Evolutionary conservation across 225 moss, liverwort and hornwort species (phyloP), one percentile per base, ranked within the genome.

Genomic region (Sphagnum contortum): DNA sequence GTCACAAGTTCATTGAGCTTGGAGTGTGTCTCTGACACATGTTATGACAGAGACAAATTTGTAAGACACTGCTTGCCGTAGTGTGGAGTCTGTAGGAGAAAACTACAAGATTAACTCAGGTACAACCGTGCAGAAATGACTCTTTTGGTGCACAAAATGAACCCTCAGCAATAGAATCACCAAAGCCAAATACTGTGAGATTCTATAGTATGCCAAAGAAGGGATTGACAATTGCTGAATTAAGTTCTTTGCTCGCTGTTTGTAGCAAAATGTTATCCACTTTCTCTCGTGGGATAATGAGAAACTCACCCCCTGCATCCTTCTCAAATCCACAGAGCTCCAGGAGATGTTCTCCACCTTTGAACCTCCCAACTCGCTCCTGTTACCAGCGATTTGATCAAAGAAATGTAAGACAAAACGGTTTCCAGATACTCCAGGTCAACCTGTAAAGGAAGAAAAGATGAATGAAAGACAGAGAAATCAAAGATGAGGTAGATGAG

Each of bases 331-430:
- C 96, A 45, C 92, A 96, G 46, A 92, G 79, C 74, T 90, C 78
- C 67, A 96, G 64, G 62, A 96, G 83, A 65, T 83, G 76, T 45
- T 92, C 73, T 71, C 92, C 96, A 56, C 90, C 94, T 70, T 66
- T 76, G 65, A 94, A 65, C 61, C 84, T 90, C 59, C 90, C 96
- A 44, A 96, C 96, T 79, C 96, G 83, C 74, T 96, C 96, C 95
- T 95, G 88, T 45, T 64, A 70, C 9, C 4, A 12, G 3, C 29
- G 1, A 29, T n/a, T n/a, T n/a, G 29, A 29, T 29, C 29, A 29
- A 0, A 29, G 29, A 29, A 29, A 29, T 29, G 29, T 29, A 29
- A 29, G 29, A 29, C 29, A 29, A 29, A 29, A 29, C 29, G 1
- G 29, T 29, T 29, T 29, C 29, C 29, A 29, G n/a, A 29, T 29